Percentiles rank a stretch among this genome's conserved stretches.
phyloP scores from a whole-genome alignment of 1,284 basidiomycete genomes.

The Athelia psychrophila region DNA sequence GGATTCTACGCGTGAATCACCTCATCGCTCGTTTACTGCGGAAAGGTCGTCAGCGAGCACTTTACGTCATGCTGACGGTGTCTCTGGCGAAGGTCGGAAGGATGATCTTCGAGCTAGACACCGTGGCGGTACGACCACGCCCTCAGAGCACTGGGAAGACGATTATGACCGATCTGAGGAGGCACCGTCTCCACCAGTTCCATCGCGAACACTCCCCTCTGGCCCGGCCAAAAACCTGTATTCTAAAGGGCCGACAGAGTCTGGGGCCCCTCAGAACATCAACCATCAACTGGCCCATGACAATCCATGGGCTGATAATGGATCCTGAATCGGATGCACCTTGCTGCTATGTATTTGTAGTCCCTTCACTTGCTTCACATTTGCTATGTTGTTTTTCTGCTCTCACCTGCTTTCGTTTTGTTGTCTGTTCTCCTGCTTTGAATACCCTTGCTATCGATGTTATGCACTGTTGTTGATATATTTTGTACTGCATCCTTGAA shows the following conservation, averaged over 20 bases:
- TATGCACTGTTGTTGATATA: neutral
- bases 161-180: constrained; percentile 11
- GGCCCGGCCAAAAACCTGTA: too few relatives aligned
- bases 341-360: neutral
- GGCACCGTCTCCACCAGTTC: neutral
- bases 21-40: too few relatives aligned
- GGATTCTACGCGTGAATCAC: too few relatives aligned
- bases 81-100: neutral
- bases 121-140: constrained; percentile 9
- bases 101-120: too few relatives aligned
- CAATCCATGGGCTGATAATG: neutral
- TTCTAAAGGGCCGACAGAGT: too few relatives aligned
- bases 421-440: neutral
- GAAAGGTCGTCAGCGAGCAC: too few relatives aligned
- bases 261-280: constrained; percentile 2
- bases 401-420: neutral
- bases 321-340: neutral
- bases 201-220: too few relatives aligned
- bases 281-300: neutral
- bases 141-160: constrained; percentile 12
- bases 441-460: neutral
- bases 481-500: neutral
- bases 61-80: too few relatives aligned
- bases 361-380: neutral
- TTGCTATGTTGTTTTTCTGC: neutral